Conservation (phyloP, 2,329 filamentous ascomycete genomes). For the Pseudocercospora vitis region DNA sequence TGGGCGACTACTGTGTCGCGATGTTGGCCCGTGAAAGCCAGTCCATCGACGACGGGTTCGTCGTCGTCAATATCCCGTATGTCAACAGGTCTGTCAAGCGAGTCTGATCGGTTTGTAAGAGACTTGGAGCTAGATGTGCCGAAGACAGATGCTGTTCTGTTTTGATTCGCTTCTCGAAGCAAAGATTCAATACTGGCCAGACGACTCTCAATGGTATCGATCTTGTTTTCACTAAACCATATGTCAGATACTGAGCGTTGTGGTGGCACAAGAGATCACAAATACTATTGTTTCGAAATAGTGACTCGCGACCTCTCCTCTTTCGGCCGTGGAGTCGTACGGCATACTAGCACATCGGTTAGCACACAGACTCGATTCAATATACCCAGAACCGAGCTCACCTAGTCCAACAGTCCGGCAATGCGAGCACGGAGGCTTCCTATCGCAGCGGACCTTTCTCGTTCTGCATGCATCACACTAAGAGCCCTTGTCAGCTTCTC, state of each 20-base stretch:
- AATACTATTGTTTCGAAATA: constrained; percentile 7
- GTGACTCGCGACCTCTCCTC: constrained; percentile 8
- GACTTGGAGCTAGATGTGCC: not conserved
- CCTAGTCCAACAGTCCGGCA: constrained; percentile 4
- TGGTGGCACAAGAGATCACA: not conserved
- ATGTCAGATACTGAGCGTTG: not conserved
- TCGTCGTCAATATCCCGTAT: not conserved
- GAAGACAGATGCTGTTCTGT: not conserved
- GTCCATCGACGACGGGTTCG: not conserved
- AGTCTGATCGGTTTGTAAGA: not conserved
- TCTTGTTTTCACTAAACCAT: constrained; percentile 3
- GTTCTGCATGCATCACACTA: constrained; percentile 3
- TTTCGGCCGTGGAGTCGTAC: constrained; percentile 7
- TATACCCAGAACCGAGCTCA: not conserved
- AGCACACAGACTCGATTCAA: not conserved
- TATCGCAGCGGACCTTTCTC: constrained; percentile 6
- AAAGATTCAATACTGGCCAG: constrained; percentile 7
- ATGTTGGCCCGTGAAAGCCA: not conserved
- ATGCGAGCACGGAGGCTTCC: constrained; percentile 8
- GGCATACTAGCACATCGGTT: not conserved
- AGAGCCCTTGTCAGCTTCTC: not conserved
- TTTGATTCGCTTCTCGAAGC: constrained; percentile 1
- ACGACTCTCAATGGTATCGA: constrained; percentile 6
- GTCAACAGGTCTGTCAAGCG: not conserved
- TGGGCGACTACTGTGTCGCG: constrained; percentile 1